phyloP scores from a whole-genome alignment of 2,329 filamentous ascomycete genomes.

The Colletotrichum camelliae region DNA sequence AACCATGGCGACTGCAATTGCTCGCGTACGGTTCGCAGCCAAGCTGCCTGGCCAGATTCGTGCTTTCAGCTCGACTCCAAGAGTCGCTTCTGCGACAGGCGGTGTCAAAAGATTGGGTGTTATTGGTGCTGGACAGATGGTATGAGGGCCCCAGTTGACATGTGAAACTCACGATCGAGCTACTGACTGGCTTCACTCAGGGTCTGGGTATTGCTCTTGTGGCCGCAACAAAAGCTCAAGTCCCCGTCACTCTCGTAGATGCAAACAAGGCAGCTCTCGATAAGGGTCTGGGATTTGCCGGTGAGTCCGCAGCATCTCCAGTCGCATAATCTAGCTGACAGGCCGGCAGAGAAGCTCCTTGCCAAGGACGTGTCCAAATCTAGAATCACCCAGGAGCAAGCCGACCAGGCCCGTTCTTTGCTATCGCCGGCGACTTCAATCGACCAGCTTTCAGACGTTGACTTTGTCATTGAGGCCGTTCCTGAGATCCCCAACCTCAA shows the following conservation, averaged over 20 bases:
- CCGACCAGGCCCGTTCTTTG: conserved; percentile 73
- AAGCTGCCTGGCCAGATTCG: conserved; percentile 47
- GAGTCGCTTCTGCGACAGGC: conserved; percentile 55
- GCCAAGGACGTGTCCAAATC: conserved; percentile 92
- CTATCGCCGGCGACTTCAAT: conserved; percentile 75
- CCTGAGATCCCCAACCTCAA: conserved; percentile 92
- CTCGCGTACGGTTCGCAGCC: conserved; percentile 2
- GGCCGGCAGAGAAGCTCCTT: conserved; percentile 78
- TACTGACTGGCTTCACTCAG: conserved; percentile 50
- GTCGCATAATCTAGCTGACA: background rate
- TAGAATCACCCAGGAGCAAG: conserved; percentile 81
- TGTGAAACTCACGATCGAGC: conserved; percentile 33
- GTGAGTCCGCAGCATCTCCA: conserved; percentile 46
- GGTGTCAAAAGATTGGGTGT: conserved; percentile 90
- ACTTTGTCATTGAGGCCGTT: conserved; percentile 98
- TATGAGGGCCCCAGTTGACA: conserved; percentile 49
- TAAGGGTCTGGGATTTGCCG: conserved; percentile 89
- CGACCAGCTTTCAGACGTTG: conserved; percentile 79
- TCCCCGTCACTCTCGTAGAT: conserved; percentile 88
- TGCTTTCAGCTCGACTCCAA: conserved; percentile 73
- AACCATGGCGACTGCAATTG: conserved; percentile 21
- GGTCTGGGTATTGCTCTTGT: conserved; percentile 96
- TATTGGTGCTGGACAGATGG: conserved; percentile 95
- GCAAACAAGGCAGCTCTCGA: conserved; percentile 83
- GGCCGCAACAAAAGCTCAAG: conserved; percentile 80